Conservation (phyloP, 1,284 basidiomycete genomes). For the Marasmius oreades region DNA sequence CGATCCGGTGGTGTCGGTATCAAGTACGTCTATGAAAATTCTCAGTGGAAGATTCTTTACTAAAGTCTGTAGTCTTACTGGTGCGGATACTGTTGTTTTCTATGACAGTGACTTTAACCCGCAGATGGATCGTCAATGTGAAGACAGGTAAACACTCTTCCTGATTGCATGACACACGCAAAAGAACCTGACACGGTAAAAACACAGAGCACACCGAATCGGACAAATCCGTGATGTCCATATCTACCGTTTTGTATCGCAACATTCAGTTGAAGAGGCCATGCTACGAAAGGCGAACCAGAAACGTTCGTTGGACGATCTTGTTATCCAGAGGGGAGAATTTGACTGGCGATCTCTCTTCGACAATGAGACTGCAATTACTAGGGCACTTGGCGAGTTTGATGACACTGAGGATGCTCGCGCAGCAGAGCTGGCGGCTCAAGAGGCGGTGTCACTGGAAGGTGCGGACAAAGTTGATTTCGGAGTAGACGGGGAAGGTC, state of each 20-base stretch:
- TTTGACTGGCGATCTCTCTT: slow-evolving; percentile 94
- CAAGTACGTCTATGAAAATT: slow-evolving; percentile 55
- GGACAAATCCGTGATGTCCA: slow-evolving; percentile 97
- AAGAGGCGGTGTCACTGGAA: slow-evolving; percentile 67
- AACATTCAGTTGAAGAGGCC: slow-evolving; percentile 93
- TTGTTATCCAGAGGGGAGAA: slow-evolving; percentile 93
- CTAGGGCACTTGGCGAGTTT: slow-evolving; percentile 69
- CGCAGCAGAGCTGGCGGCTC: slow-evolving; percentile 77
- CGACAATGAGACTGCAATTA: slow-evolving; percentile 45
- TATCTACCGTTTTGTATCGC: slow-evolving; percentile 93
- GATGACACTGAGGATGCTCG: slow-evolving; percentile 87
- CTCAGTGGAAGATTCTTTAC: not conserved
- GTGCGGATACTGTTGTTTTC: slow-evolving; percentile 96
- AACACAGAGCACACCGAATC: slow-evolving; percentile 80
- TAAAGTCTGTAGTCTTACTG: slow-evolving; percentile 64
- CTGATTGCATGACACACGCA: not conserved
- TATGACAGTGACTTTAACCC: slow-evolving; percentile 99
- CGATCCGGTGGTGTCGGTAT: slow-evolving; percentile 95
- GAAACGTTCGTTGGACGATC: slow-evolving; percentile 86
- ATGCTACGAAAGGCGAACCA: slow-evolving; percentile 96
- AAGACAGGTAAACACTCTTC: slow-evolving; percentile 69
- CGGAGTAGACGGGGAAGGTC: slow-evolving; percentile 44
- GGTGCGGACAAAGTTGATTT: slow-evolving; percentile 81
- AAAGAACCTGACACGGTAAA: slow-evolving; percentile 8
- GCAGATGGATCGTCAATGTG: slow-evolving; percentile 96